Evolutionary conservation across 2,329 filamentous ascomycete species (phyloP).

Genomic region (Calonectria hongkongensis): DNA sequence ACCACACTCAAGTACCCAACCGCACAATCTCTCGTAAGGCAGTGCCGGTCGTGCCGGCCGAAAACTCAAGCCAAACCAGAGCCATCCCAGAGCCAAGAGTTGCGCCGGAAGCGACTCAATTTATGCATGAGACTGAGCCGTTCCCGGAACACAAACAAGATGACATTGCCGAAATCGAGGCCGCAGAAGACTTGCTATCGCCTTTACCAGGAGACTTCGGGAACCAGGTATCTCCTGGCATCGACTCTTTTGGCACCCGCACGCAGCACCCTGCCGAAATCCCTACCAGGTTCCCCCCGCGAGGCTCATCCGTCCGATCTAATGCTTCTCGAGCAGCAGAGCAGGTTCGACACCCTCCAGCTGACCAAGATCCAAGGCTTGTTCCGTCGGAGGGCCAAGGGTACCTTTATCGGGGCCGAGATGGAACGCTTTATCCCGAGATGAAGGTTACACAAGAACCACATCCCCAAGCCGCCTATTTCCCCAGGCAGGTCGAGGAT

Average conservation of each 20-base stretch:
- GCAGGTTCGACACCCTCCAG: conserved; percentile 49
- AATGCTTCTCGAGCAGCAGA: conserved; percentile 45
- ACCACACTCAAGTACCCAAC: conserved; percentile 35
- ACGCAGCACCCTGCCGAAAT: conserved; percentile 48
- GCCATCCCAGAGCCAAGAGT: conserved; percentile 50
- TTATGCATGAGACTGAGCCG: conserved; percentile 2
- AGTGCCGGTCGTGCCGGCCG: conserved; percentile 46
- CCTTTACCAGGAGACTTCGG: conserved; percentile 39
- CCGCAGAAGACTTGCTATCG: conserved; percentile 51
- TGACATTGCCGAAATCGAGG: conserved; percentile 28
- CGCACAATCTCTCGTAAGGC: conserved; percentile 53
- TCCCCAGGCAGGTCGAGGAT: conserved; percentile 59
- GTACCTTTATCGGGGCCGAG: conserved; percentile 60
- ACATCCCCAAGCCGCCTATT: conserved; percentile 61
- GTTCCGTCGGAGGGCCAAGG: conserved; percentile 60
- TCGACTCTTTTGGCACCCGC: conserved; percentile 47
- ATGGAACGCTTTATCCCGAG: conserved; percentile 65
- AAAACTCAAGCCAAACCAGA: conserved; percentile 50
- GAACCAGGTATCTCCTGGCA: conserved; percentile 46
- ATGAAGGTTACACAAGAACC: conserved; percentile 60
- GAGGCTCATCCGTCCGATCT: conserved; percentile 57
- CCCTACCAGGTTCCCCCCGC: conserved; percentile 55
- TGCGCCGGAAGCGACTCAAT: background rate
- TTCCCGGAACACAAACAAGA: conserved; percentile 8
- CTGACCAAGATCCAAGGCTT: conserved; percentile 57